These are phyloP conservation scores for Globisporangium radiosum DNA, from an alignment of 352 stramenopile species.

Conservation along the genomic window DNA sequence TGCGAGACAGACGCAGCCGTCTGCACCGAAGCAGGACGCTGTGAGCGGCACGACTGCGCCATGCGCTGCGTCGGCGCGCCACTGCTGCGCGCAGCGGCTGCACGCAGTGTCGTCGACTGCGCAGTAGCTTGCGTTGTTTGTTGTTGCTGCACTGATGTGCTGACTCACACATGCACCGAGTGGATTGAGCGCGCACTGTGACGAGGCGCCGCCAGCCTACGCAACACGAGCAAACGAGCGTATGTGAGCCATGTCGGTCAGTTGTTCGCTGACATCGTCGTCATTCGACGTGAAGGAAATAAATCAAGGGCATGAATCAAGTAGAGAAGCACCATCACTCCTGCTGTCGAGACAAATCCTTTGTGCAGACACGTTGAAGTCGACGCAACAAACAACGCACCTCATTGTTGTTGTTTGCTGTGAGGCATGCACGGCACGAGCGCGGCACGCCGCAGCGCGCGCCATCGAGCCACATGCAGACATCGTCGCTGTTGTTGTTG, in stretches of 20 bases:
- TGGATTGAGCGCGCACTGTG: conserved; percentile 25
- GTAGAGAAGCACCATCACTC: neutral
- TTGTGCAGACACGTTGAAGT: neutral
- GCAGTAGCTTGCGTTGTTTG: conserved; percentile 6
- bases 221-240: neutral
- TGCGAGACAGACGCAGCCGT: conserved; percentile 12
- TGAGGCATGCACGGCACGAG: conserved; percentile 35
- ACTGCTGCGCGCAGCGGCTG: conserved; percentile 3
- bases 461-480: conserved; percentile 6
- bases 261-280: neutral
- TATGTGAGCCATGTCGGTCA: neutral
- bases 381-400: conserved; percentile 1
- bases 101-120: conserved; percentile 6
- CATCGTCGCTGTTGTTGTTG: neutral
- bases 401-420: conserved; percentile 4
- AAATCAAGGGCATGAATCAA: conserved; percentile 7
- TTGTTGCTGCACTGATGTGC: conserved; percentile 1
- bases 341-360: neutral
- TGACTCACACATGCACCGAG: conserved; percentile 29
- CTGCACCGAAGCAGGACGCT: conserved; percentile 8
- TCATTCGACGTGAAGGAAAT: neutral
- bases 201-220: conserved; percentile 1
- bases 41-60: neutral
- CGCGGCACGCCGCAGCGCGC: conserved; percentile 24
- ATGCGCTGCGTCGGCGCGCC: neutral